phyloP scores from a whole-genome alignment of 192 early-diverging fungal species.

The Rhizoclosmatium globosum region DNA sequence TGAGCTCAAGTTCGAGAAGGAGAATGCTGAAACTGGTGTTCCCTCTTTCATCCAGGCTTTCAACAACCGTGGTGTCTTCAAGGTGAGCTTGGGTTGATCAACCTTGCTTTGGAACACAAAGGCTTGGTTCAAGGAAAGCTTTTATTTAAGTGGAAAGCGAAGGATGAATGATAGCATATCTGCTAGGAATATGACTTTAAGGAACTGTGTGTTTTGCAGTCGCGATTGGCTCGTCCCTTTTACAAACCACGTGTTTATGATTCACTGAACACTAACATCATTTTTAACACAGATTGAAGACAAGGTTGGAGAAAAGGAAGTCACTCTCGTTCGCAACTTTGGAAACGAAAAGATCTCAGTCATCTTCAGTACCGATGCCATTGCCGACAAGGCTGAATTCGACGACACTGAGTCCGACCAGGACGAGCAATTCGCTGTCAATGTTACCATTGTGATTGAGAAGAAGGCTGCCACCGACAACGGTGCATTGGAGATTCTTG shows the following conservation, averaged over 20 bases:
- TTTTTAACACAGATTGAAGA: conserved; percentile 83
- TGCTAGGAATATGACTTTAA: background rate
- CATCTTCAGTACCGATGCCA: conserved; percentile 85
- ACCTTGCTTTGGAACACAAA: background rate
- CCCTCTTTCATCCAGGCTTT: conserved; percentile 82
- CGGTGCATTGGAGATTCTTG: conserved; percentile 84
- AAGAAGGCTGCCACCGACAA: conserved; percentile 63
- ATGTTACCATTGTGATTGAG: conserved; percentile 83
- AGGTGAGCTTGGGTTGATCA: conserved; percentile 42
- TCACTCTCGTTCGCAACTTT: conserved; percentile 82
- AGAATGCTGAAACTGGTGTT: conserved; percentile 58
- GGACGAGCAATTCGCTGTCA: conserved; percentile 71
- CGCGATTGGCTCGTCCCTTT: background rate
- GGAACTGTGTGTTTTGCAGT: background rate
- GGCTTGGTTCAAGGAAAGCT: no score
- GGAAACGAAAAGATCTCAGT: conserved; percentile 94
- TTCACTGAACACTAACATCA: background rate
- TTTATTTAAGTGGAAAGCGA: no score
- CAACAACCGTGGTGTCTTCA: conserved; percentile 62
- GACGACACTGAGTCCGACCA: conserved; percentile 73
- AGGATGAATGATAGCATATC: no score
- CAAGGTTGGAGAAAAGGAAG: conserved; percentile 78
- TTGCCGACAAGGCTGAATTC: conserved; percentile 76
- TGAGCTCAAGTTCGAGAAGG: conserved; percentile 80
- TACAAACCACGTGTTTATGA: background rate